Evolutionary conservation across 768 basidiomycete species (phyloP).

Genomic region (Rhodotorula toruloides): DNA sequence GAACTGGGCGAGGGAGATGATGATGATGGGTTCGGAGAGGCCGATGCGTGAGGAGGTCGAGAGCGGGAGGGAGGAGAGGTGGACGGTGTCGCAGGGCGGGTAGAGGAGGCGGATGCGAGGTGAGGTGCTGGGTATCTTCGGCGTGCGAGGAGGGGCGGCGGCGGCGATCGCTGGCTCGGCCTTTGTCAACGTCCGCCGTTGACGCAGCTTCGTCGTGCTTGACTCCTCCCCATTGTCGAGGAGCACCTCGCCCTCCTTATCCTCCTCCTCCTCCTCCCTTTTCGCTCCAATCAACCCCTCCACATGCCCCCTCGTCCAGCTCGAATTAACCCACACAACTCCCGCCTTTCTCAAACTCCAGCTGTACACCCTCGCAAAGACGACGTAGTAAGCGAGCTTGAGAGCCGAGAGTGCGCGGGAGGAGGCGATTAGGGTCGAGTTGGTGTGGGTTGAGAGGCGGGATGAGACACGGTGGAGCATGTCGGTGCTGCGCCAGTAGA

Average conservation of each 20-base stretch:
- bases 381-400: conserved; percentile 76
- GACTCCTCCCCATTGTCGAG: neutral
- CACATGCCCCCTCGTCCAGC: conserved; percentile 86
- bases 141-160: neutral
- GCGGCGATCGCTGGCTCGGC: neutral
- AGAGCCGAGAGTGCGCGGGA: conserved; percentile 56
- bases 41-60: conserved; percentile 46
- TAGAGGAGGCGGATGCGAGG: conserved; percentile 56
- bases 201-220: neutral
- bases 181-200: neutral
- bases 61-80: conserved; percentile 56
- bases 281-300: conserved; percentile 57
- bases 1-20: conserved; percentile 90
- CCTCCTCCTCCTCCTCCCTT: neutral
- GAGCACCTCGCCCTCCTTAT: neutral
- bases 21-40: conserved; percentile 55
- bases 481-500: conserved; percentile 57
- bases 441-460: conserved; percentile 60
- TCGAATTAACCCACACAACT: conserved; percentile 80
- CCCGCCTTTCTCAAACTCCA: conserved; percentile 63
- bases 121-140: no score
- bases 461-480: conserved; percentile 78
- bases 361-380: conserved; percentile 80
- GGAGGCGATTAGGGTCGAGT: conserved; percentile 56
- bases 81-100: conserved; percentile 83